Conservation (phyloP, 257 asterid genomes). For the Eucommia ulmoides region DNA sequence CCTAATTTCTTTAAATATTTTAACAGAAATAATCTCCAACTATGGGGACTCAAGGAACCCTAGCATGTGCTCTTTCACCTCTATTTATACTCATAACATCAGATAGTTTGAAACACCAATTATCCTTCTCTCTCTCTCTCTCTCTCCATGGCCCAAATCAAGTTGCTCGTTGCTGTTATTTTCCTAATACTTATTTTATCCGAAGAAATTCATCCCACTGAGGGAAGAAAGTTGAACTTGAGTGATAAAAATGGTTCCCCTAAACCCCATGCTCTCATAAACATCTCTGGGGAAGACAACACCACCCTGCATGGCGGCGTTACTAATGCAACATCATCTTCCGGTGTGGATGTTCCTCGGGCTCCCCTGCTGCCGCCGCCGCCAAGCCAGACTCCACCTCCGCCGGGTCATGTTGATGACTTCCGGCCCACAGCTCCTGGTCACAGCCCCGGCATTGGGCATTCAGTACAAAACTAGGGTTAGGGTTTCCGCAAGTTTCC, state of each 20-base stretch:
- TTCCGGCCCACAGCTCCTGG: background rate
- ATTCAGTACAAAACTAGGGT: conserved; percentile 1
- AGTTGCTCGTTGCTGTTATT: background rate
- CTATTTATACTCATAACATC: too few relatives aligned
- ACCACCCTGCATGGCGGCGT: too few relatives aligned
- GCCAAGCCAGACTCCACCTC: background rate
- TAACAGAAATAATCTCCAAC: too few relatives aligned
- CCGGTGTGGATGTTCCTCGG: background rate
- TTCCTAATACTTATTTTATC: background rate
- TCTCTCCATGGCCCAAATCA: background rate
- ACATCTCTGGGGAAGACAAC: background rate
- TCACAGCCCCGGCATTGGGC: background rate
- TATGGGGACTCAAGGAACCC: too few relatives aligned
- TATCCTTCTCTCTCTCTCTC: too few relatives aligned
- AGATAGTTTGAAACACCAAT: too few relatives aligned
- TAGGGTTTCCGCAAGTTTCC: too few relatives aligned
- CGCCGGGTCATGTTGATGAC: background rate
- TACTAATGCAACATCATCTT: background rate
- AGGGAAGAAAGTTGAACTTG: background rate
- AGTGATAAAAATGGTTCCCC: background rate
- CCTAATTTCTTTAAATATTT: too few relatives aligned
- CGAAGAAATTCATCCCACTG: background rate
- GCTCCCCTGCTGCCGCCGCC: background rate
- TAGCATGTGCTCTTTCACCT: too few relatives aligned
- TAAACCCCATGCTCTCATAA: background rate